Evolutionary conservation across 2,329 filamentous ascomycete genomes (phyloP).

Genomic region (Cytospora leucostoma): DNA sequence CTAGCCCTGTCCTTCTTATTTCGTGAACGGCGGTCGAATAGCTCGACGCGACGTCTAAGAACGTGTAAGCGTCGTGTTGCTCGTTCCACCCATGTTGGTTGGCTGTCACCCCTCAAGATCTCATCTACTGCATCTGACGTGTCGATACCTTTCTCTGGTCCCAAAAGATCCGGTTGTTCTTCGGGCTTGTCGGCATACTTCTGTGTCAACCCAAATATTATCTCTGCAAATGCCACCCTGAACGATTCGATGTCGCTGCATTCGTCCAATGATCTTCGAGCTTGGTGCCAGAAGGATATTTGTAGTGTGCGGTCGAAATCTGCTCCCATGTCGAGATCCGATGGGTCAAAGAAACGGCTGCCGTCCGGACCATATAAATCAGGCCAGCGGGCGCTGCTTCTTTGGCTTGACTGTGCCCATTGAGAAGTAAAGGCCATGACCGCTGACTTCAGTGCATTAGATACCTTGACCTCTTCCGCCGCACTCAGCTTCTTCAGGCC

Average conservation of each 20-base stretch:
- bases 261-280: constrained; percentile 40
- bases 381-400: constrained; percentile 29
- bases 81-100: constrained; percentile 26
- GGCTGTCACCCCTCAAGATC: constrained; percentile 18
- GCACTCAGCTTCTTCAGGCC: constrained; percentile 44
- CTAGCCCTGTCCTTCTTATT: constrained; percentile 2
- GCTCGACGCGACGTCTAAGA: constrained; percentile 18
- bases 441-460: constrained; percentile 48
- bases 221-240: constrained; percentile 41
- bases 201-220: constrained; percentile 43
- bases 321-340: constrained; percentile 30
- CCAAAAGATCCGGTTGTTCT: constrained; percentile 11
- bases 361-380: not conserved
- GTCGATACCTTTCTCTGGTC: constrained; percentile 3
- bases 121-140: constrained; percentile 22
- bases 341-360: not conserved
- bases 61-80: constrained; percentile 23
- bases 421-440: constrained; percentile 57
- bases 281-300: constrained; percentile 42
- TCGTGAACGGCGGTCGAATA: constrained; percentile 12
- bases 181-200: constrained; percentile 26
- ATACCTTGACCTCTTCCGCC: constrained; percentile 46
- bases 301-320: constrained; percentile 44
- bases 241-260: constrained; percentile 41
- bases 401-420: constrained; percentile 45